A percentile compares a stretch with the other conserved stretches of the same genome.
Conservation (phyloP, 805 yeast species). For the Debaryomyces maramus region DNA sequence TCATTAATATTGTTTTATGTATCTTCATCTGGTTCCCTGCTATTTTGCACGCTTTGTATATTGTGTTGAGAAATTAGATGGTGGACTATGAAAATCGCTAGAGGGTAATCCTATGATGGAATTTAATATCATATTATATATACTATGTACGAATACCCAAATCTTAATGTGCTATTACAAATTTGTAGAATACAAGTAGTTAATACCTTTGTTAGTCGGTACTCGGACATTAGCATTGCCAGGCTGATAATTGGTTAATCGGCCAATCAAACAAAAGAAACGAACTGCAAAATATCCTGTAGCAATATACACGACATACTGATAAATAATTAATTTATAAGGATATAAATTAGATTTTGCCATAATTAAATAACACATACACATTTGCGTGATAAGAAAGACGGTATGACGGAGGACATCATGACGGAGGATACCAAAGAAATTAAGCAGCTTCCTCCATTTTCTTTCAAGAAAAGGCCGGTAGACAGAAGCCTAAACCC, state of each 20-base stretch:
- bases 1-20: constrained; percentile 65
- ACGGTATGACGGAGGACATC: too few relatives aligned
- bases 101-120: not conserved
- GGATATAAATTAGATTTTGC: too few relatives aligned
- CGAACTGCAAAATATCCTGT: constrained; percentile 1
- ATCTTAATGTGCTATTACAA: not conserved
- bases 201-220: not conserved
- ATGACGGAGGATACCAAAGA: constrained; percentile 6
- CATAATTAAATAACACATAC: too few relatives aligned
- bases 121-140: too few relatives aligned
- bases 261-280: constrained; percentile 1
- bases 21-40: constrained; percentile 74
- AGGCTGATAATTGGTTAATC: not conserved
- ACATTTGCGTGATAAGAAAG: too few relatives aligned
- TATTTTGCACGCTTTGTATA: constrained; percentile 71
- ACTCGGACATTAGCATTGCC: not conserved
- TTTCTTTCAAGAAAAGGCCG: constrained; percentile 34
- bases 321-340: not conserved
- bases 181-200: not conserved
- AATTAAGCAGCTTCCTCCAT: constrained; percentile 18
- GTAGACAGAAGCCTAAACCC: constrained; percentile 12
- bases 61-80: constrained; percentile 42
- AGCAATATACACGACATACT: not conserved
- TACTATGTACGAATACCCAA: not conserved
- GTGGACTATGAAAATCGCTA: not conserved